These are phyloP conservation scores for Thalassiosira profunda DNA, from an alignment of 108 stramenopile genomes.

Conservation along the genomic window DNA sequence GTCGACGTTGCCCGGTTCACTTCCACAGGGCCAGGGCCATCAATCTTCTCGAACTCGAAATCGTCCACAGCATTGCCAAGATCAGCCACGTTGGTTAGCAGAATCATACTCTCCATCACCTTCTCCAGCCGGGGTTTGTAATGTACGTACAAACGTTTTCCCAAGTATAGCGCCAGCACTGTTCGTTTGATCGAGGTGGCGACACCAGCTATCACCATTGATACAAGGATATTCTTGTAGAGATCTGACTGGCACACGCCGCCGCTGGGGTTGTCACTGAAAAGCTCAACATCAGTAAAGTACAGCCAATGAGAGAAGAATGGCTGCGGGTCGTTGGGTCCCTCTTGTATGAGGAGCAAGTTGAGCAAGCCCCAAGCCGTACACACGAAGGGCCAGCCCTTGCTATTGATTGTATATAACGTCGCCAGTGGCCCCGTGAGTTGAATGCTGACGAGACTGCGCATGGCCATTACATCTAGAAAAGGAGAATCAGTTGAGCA, in stretches of 20 bases:
- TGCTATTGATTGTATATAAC: constrained; percentile 68
- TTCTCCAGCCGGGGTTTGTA: constrained; percentile 50
- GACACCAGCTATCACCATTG: constrained; percentile 67
- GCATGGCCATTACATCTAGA: constrained; percentile 43
- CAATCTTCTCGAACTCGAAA: constrained; percentile 27
- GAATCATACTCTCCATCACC: constrained; percentile 51
- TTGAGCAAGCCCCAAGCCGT: constrained; percentile 66
- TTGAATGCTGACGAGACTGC: constrained; percentile 43
- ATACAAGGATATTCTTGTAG: constrained; percentile 63
- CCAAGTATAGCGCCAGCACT: constrained; percentile 57
- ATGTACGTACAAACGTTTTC: constrained; percentile 29
- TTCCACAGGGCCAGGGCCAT: constrained; percentile 6
- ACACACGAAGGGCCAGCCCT: constrained; percentile 80
- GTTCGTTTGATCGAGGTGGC: constrained; percentile 70
- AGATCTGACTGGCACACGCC: constrained; percentile 54
- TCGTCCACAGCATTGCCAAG: constrained; percentile 49
- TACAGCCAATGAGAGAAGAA: constrained; percentile 64
- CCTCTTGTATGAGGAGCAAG: constrained; percentile 62
- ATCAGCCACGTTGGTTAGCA: constrained; percentile 71
- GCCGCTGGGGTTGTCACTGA: constrained; percentile 49
- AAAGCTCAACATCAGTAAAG: constrained; percentile 64
- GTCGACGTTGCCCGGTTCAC: not conserved
- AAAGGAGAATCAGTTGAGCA: too few species aligned
- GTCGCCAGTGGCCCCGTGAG: constrained; percentile 75
- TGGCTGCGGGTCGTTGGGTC: constrained; percentile 23